These are phyloP conservation scores for Globisporangium cylindrosporum DNA, from an alignment of 352 stramenopile genomes.

Conservation along the genomic window DNA sequence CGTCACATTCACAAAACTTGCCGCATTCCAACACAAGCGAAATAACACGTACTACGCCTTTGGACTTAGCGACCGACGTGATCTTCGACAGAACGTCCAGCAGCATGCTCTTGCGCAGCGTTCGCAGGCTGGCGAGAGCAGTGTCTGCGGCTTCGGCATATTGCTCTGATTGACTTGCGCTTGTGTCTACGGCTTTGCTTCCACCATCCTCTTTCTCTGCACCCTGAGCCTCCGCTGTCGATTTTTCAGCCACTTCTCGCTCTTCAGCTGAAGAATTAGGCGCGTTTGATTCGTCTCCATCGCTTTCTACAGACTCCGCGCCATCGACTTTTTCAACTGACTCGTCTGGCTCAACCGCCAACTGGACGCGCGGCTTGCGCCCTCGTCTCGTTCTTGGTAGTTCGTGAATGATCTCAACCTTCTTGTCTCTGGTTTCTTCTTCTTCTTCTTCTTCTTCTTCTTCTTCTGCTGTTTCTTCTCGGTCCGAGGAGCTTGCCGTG, in stretches of 20 bases:
- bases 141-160: constrained; percentile 24
- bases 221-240: not conserved
- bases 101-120: constrained; percentile 64
- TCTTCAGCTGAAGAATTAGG: not conserved
- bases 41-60: constrained; percentile 36
- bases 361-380: not conserved
- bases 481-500: not conserved
- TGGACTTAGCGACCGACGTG: constrained; percentile 71
- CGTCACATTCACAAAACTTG: not conserved
- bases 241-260: not conserved
- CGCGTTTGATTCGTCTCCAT: not conserved
- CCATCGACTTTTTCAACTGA: not conserved
- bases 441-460: too few relatives aligned
- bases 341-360: not conserved
- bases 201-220: constrained; percentile 9
- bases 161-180: constrained; percentile 11
- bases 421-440: not conserved
- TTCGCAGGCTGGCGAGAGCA: constrained; percentile 40
- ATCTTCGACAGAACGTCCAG: constrained; percentile 83
- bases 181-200: not conserved
- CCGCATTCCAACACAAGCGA: not conserved
- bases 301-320: not conserved
- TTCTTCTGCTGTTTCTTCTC: not conserved
- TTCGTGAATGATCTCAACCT: not conserved
- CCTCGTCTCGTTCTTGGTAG: not conserved